Base-by-base conservation (phyloP, 306 rosid species). In the Sphenostylis stenocarpa region DNA sequence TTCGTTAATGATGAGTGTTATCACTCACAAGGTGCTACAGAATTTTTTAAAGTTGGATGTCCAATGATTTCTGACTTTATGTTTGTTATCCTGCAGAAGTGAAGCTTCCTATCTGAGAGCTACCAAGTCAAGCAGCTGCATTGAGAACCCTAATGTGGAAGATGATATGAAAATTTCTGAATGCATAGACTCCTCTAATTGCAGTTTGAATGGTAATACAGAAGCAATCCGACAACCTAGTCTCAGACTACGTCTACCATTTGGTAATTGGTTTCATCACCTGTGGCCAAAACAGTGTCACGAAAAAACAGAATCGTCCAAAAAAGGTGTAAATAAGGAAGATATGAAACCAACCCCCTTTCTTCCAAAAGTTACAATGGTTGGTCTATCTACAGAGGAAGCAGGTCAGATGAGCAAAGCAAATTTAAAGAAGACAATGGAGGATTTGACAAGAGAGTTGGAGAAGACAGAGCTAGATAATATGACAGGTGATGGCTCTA, bases 341-440 rank as follows among this genome's bases (percentile, higher is more conserved):
- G 85, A 77, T 73, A 28, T 36, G 24, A 83, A 80, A 67, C 85
- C 63, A 41, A 87, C 63, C 70, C 90, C 87, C 6, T 89, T 91
- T 66, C 92, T 93, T 72, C 99, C 98, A 1, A 96, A 96, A 83
- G 73, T 96, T 69, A 96, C 98, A 55, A 96, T 96, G 99, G 93
- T 96, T 44, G 99, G 99, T 23, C 85, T 96, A 75, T 92, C 97
- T 58, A 88, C 97, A 7, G 90, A 89, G 72, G 96, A 90, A 69
- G 80, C 89, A 33, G 93, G 93, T 56, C 90, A 84, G 63, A 91
- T 87, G 90, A 93, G 73, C 80, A 92, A 85, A 85, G 86, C 93
- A 33, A 88, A 77, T 84, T 85, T 96, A 45, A 89, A 87, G 81
- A 88, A 90, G 91, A 91, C 91, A 4, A 92, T 93, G 99, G 96